Evolutionary conservation across 768 basidiomycete genomes (phyloP), one percentile per base, ranked within the genome.

Genomic region (Hypsizygus marmoreus): DNA sequence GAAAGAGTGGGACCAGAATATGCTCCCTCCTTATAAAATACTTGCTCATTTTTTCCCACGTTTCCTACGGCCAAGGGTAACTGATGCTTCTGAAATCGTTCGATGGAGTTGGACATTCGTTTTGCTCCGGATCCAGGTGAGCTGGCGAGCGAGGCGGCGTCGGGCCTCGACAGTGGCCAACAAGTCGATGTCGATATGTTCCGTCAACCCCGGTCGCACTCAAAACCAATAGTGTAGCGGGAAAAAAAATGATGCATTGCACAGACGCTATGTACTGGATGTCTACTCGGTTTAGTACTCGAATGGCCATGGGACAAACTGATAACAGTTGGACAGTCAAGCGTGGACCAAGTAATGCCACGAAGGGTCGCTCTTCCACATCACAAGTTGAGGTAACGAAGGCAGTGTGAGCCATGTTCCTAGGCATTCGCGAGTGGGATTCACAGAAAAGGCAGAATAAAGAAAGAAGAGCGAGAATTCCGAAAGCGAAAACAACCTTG

Each of bases 381-480:
- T 64, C 72, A 71, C 84, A 73, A 81, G 85, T 86, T 77, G 66
- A 82, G 81, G 85, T 66, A 77, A 86, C 86, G 84, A 88, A 77
- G 80, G 86, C 85, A 84, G 56, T 49, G 66, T 62, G 54, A 61
- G 82, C 86, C 74, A 66, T 88, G 86, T 86, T 71, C 78, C 86
- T 79, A 85, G 86, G 85, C 85, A 76, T 70, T 64, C 70, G 82
- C 71, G 71, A 71, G 83, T 87, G 86, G 86, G 48, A 24, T 30
- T 45, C 56, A 43, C 44, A 50, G 38, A 54, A 37, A 11, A 50
- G 29, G 45, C 37, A 50, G 40, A 51, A 49, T 49, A 45, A 46
- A 56, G 26, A 43, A 43, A 20, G 20, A 50, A 46, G 32, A 38
- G 37, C 41, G 25, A 51, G 4, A 30, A 14, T 43, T 20, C 19